These are phyloP conservation scores for Rhinocladiella similis DNA, from an alignment of 2,329 filamentous ascomycete species.

Conservation along the genomic window DNA sequence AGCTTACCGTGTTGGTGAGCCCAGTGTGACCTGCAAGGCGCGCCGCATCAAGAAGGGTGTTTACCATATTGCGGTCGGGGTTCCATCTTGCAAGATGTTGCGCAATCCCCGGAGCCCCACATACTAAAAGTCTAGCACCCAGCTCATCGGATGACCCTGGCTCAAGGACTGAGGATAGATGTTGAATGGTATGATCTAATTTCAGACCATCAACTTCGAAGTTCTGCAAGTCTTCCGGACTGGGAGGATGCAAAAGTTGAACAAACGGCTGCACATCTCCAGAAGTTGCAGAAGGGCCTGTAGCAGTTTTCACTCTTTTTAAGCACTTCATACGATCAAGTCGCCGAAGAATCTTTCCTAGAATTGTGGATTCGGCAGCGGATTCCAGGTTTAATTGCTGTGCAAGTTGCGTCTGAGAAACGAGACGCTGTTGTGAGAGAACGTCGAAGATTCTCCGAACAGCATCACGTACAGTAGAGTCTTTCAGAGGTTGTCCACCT, in stretches of 20 bases:
- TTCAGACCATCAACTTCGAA: slow-evolving; percentile 36
- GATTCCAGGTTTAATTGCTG: slow-evolving; percentile 13
- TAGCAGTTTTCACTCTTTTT: slow-evolving; percentile 44
- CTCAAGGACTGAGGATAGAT: slow-evolving; percentile 21
- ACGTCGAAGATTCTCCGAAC: slow-evolving; percentile 23
- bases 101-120: slow-evolving; percentile 12
- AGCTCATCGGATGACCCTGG: slow-evolving; percentile 4
- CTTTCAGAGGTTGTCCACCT: background rate
- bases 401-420: slow-evolving; percentile 17
- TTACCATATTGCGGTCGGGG: slow-evolving; percentile 53
- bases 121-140: slow-evolving; percentile 26
- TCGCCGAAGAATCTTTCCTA: slow-evolving; percentile 45
- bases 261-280: slow-evolving; percentile 43
- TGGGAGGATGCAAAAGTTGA: slow-evolving; percentile 44
- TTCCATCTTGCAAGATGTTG: slow-evolving; percentile 55
- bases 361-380: slow-evolving; percentile 27
- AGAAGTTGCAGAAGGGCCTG: slow-evolving; percentile 40
- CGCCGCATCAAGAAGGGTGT: slow-evolving; percentile 54
- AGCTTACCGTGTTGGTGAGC: slow-evolving; percentile 47
- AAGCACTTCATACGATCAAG: slow-evolving; percentile 48
- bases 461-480: slow-evolving; percentile 18
- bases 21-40: slow-evolving; percentile 49
- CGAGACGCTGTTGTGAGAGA: slow-evolving; percentile 9
- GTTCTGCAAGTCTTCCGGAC: slow-evolving; percentile 39
- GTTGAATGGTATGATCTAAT: slow-evolving; percentile 12